A percentile compares a stretch with the other conserved stretches of the same genome.
Evolutionary conservation across 352 stramenopile genomes (phyloP).

Genomic region (Pythium coloratum): DNA sequence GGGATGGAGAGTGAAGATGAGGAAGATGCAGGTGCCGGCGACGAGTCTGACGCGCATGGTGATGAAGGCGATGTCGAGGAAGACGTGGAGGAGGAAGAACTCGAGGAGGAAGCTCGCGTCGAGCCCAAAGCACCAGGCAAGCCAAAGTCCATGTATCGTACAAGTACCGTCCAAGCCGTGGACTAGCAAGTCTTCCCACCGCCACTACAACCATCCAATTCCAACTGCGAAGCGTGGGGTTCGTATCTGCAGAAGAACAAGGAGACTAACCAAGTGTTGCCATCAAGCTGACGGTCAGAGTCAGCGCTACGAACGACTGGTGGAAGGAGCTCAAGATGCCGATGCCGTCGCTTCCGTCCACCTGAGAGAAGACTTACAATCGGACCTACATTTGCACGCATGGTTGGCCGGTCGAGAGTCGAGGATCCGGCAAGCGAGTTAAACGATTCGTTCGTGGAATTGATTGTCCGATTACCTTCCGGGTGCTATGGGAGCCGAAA

Average conservation of each 20-base stretch:
- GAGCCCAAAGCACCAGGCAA: not conserved
- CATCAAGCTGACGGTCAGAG: no score
- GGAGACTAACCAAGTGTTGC: no score
- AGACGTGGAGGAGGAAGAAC: not conserved
- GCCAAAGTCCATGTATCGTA: not conserved
- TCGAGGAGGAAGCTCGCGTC: not conserved
- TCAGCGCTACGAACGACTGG: not conserved
- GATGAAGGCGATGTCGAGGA: not conserved
- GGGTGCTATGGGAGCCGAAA: not conserved
- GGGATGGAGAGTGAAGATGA: no score
- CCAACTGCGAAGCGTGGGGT: not conserved
- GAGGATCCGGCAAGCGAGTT: not conserved
- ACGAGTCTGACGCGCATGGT: not conserved
- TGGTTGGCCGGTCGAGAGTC: not conserved
- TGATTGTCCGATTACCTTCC: not conserved
- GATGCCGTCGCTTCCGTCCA: not conserved
- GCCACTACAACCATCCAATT: not conserved
- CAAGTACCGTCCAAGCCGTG: not conserved
- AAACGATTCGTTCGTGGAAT: not conserved
- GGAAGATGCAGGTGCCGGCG: not conserved
- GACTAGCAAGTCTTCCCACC: not conserved
- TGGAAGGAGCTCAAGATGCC: not conserved
- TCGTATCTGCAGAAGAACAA: not conserved
- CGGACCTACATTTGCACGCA: slow-evolving; percentile 2
- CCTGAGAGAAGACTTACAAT: not conserved